Percentiles rank a stretch among this genome's conserved stretches.
Conservation (phyloP, 2,329 filamentous ascomycete species). For the Aureobasidium sp. region DNA sequence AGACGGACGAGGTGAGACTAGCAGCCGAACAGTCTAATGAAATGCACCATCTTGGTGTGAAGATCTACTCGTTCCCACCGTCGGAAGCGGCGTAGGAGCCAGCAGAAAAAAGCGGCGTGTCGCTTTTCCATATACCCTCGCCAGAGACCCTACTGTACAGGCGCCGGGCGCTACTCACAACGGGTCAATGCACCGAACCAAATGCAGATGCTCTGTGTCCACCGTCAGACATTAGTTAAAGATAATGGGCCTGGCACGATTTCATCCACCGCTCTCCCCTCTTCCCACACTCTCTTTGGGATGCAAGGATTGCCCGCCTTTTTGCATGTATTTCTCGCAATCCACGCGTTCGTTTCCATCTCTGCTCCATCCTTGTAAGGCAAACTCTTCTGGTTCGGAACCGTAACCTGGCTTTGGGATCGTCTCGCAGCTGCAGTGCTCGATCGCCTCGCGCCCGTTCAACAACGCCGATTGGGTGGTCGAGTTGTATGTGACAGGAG, state of each 20-base stretch:
- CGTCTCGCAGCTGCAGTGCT: constrained; percentile 6
- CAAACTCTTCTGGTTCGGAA: background rate
- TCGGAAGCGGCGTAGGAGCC: background rate
- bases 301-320: constrained; percentile 9
- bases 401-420: constrained; percentile 6
- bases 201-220: constrained; percentile 12
- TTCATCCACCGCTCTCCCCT: constrained; percentile 10
- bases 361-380: background rate
- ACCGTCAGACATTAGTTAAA: constrained; percentile 12
- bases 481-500: background rate
- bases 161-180: constrained; percentile 10
- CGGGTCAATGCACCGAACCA: constrained; percentile 12
- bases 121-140: constrained; percentile 6
- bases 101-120: constrained; percentile 8
- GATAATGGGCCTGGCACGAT: constrained; percentile 10
- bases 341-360: background rate
- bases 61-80: background rate
- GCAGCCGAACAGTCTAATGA: constrained; percentile 6
- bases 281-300: background rate
- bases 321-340: constrained; percentile 6
- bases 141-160: constrained; percentile 2
- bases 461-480: background rate
- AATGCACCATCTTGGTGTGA: background rate
- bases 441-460: background rate
- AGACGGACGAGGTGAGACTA: constrained; percentile 1